Conservation (phyloP, 176 grass and related monocot species). For the Saccharum spontaneum region DNA sequence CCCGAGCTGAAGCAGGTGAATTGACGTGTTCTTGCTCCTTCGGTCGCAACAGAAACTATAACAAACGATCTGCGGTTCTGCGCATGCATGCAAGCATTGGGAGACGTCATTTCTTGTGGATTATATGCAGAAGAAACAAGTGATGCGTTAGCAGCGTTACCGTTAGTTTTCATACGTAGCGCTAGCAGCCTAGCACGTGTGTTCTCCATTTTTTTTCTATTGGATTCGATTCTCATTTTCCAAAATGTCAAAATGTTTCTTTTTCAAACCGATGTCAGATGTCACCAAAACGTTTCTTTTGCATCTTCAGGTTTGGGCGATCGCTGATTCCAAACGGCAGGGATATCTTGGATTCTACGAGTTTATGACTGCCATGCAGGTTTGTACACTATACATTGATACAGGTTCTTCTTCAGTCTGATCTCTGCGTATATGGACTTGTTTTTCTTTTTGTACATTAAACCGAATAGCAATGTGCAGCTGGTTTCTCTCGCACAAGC, state of each 20-base stretch:
- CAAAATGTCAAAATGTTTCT: neutral
- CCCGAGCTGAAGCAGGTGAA: constrained; percentile 77
- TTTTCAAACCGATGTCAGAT: too few species aligned
- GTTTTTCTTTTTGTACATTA: neutral
- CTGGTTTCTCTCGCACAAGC: constrained; percentile 74
- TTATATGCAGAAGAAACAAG: neutral
- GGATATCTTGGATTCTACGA: constrained; percentile 77
- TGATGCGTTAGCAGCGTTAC: too few species aligned
- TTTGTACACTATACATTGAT: neutral
- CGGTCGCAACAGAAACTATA: neutral
- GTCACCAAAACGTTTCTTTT: neutral
- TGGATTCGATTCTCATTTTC: neutral
- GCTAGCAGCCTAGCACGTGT: neutral
- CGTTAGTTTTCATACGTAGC: neutral
- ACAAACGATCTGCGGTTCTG: neutral
- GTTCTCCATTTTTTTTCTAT: fast-evolving
- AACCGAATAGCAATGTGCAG: constrained; percentile 37
- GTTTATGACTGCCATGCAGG: constrained; percentile 78
- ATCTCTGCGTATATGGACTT: constrained; percentile 9
- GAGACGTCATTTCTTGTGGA: neutral
- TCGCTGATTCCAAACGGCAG: constrained; percentile 77
- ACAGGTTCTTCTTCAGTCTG: neutral
- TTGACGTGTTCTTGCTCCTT: neutral
- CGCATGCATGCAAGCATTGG: neutral
- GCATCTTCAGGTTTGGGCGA: constrained; percentile 59